phyloP scores from a whole-genome alignment of 1,139 yeast genomes.

The Suhomyces bribrorum region DNA sequence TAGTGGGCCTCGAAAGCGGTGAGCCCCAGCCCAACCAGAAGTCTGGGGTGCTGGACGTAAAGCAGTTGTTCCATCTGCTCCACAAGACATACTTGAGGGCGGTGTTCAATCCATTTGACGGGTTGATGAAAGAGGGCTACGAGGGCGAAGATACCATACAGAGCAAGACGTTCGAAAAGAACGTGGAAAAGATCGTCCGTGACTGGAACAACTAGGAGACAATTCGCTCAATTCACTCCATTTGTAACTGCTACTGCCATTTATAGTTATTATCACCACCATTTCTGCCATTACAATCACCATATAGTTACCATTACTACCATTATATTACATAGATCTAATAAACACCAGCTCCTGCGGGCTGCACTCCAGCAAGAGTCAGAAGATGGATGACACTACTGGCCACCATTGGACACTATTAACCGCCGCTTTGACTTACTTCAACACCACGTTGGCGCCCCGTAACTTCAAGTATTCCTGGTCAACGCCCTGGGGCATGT shows the following conservation, averaged over 20 bases:
- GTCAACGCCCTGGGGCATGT: constrained; percentile 88
- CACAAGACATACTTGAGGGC: constrained; percentile 53
- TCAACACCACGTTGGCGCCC: constrained; percentile 83
- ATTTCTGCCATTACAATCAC: too few relatives aligned
- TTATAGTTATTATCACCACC: neutral
- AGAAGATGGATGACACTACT: too few relatives aligned
- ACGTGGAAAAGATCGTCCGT: constrained; percentile 35
- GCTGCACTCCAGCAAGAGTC: too few relatives aligned
- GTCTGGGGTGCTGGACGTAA: constrained; percentile 13
- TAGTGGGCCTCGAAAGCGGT: constrained; percentile 43
- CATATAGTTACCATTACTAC: too few relatives aligned
- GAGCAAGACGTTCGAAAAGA: constrained; percentile 38
- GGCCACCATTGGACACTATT: too few relatives aligned
- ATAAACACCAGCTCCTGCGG: too few relatives aligned
- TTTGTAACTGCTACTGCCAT: neutral
- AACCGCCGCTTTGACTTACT: constrained; percentile 25
- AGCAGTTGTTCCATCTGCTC: constrained; percentile 40
- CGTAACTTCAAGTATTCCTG: constrained; percentile 88
- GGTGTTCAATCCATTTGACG: constrained; percentile 59
- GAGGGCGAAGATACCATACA: constrained; percentile 8
- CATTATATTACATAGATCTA: too few relatives aligned
- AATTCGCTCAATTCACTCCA: neutral
- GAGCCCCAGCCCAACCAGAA: constrained; percentile 3
- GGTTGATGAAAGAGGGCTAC: constrained; percentile 18
- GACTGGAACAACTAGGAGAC: constrained; percentile 29